phyloP scores from a whole-genome alignment of 176 grass and related monocot species.

The Raddia guianensis region DNA sequence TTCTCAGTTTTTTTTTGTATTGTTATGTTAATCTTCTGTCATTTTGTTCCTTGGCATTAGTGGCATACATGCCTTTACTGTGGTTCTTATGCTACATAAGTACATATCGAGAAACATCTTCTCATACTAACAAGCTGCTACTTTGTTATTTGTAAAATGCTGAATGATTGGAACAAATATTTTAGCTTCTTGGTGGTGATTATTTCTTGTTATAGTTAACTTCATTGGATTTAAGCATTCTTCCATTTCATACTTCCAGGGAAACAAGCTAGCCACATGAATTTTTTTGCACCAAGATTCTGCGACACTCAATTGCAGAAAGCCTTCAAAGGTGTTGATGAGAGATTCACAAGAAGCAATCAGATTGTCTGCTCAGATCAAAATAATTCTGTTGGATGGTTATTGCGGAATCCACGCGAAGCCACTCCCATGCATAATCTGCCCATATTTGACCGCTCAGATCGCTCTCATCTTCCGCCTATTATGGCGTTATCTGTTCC shows the following conservation, averaged over 20 bases:
- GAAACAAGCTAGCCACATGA: constrained; percentile 8
- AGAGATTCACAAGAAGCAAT: constrained; percentile 16
- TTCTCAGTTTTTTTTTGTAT: background rate
- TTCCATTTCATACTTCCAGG: constrained; percentile 10
- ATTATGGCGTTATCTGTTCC: constrained; percentile 1
- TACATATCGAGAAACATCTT: background rate
- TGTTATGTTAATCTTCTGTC: background rate
- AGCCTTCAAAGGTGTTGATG: constrained; percentile 19
- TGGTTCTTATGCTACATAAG: background rate
- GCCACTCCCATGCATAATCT: background rate
- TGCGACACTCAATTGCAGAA: background rate
- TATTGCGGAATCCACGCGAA: constrained; percentile 4
- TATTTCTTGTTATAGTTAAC: constrained; percentile 17
- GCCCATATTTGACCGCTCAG: background rate
- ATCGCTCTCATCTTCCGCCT: background rate
- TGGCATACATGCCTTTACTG: background rate
- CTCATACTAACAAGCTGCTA: background rate
- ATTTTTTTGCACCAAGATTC: constrained; percentile 22
- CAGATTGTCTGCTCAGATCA: constrained; percentile 9
- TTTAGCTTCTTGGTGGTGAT: background rate
- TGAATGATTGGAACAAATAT: background rate
- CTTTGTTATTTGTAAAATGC: background rate
- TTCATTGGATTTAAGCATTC: constrained; percentile 5
- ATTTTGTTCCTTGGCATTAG: background rate
- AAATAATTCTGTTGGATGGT: constrained; percentile 28